phyloP scores from a whole-genome alignment of 208 protist genomes.

The Acanthamoeba rhysodes region DNA sequence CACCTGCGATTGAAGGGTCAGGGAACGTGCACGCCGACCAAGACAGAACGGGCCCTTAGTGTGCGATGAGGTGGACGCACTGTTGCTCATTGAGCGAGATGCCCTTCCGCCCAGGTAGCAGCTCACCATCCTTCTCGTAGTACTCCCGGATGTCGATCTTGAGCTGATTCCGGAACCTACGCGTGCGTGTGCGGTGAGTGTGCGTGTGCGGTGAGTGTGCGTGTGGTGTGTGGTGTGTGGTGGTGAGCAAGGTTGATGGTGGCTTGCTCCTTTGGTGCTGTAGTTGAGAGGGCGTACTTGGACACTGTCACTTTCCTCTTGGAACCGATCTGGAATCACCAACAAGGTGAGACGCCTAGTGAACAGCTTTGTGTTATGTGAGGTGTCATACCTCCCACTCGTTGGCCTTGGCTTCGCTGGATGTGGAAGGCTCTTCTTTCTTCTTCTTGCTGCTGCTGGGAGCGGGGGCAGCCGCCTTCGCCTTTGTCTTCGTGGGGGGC shows the following conservation, averaged over 20 bases:
- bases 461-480: neutral
- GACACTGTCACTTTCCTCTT: conserved; percentile 1
- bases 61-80: neutral
- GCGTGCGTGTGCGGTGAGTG: neutral
- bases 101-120: neutral
- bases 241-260: neutral
- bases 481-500: neutral
- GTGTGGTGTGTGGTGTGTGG: neutral
- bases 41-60: neutral
- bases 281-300: neutral
- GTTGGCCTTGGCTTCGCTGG: too few species aligned
- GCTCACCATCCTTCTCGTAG: conserved; percentile 29
- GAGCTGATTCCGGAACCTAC: neutral
- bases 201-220: neutral
- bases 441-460: neutral
- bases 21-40: neutral
- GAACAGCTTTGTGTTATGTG: too few species aligned
- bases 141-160: neutral
- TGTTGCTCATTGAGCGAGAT: neutral
- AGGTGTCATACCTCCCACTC: too few species aligned
- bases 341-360: too few species aligned
- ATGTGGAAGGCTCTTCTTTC: too few species aligned
- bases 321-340: neutral
- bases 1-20: neutral
- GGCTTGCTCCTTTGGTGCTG: too few species aligned